phyloP scores from a whole-genome alignment of 768 basidiomycete genomes.

The Pulveroboletus sp. region DNA sequence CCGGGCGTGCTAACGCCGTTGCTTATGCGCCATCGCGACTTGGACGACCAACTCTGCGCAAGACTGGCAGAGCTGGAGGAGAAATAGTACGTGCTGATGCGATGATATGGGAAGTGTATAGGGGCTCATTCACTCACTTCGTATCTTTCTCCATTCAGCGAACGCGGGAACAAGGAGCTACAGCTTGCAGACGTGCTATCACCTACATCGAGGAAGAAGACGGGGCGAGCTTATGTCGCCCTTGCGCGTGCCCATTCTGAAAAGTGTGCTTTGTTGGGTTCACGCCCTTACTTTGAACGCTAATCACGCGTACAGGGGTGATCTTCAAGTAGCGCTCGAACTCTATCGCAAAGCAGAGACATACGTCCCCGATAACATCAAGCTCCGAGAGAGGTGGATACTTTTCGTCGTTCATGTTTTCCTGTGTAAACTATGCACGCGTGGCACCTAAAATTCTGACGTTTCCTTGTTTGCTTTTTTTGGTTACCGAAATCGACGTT shows the following conservation, averaged over 20 bases:
- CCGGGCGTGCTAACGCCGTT: slow-evolving; percentile 53
- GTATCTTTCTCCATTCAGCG: slow-evolving; percentile 33
- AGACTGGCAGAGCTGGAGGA: slow-evolving; percentile 66
- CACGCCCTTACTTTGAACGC: background rate
- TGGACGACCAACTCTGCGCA: slow-evolving; percentile 61
- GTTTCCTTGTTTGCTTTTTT: slow-evolving; percentile 21
- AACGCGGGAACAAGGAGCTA: slow-evolving; percentile 56
- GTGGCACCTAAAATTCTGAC: slow-evolving; percentile 39
- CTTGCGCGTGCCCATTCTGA: slow-evolving; percentile 78
- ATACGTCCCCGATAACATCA: slow-evolving; percentile 83
- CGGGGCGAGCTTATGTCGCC: slow-evolving; percentile 78
- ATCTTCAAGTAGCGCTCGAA: slow-evolving; percentile 73
- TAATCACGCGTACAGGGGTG: slow-evolving; percentile 46
- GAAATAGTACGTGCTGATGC: slow-evolving; percentile 54
- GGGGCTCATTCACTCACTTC: slow-evolving; percentile 9
- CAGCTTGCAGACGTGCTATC: slow-evolving; percentile 61
- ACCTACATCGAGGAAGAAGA: slow-evolving; percentile 74
- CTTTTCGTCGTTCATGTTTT: slow-evolving; percentile 65
- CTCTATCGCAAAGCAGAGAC: slow-evolving; percentile 77
- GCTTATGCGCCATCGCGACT: slow-evolving; percentile 59
- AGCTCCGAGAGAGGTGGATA: slow-evolving; percentile 85
- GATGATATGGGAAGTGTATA: background rate
- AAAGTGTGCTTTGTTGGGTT: slow-evolving; percentile 46
- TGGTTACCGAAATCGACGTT: background rate
- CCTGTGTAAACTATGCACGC: slow-evolving; percentile 47